These are phyloP conservation scores for Butyriboletus loyo DNA, from an alignment of 768 basidiomycete species.

Conservation along the genomic window DNA sequence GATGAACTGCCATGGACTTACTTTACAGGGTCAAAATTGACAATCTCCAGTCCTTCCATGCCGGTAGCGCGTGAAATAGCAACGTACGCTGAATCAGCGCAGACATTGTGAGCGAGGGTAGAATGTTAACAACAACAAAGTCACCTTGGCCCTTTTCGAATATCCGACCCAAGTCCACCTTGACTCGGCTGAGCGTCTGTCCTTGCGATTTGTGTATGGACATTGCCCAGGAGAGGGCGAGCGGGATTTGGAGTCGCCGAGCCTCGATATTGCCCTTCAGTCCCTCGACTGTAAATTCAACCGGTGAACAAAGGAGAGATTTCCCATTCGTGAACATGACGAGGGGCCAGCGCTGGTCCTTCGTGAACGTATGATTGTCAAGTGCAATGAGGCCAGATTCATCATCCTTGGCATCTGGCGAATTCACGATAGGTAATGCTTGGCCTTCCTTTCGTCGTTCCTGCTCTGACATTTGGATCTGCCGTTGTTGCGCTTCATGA, in stretches of 20 bases:
- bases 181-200: constrained; percentile 91
- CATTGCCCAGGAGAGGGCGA: constrained; percentile 96
- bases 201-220: constrained; percentile 98
- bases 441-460: constrained; percentile 18
- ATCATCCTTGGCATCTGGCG: not conserved
- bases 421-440: not conserved
- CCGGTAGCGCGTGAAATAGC: constrained; percentile 40
- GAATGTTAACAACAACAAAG: not conserved
- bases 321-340: constrained; percentile 35
- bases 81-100: constrained; percentile 30
- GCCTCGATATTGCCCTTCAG: constrained; percentile 34
- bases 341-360: constrained; percentile 30
- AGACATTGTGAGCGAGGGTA: not conserved
- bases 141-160: constrained; percentile 79
- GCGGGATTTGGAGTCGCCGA: constrained; percentile 55
- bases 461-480: constrained; percentile 29
- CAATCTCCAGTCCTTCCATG: constrained; percentile 39
- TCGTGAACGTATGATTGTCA: constrained; percentile 10
- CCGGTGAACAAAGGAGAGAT: constrained; percentile 30
- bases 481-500: constrained; percentile 27
- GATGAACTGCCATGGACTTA: constrained; percentile 8
- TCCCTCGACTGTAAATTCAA: constrained; percentile 35
- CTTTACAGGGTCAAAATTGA: constrained; percentile 35
- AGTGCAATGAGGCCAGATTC: constrained; percentile 17
- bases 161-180: constrained; percentile 84